These are phyloP conservation scores for Aphanomyces cochlioides DNA, from an alignment of 352 stramenopile species.

Conservation along the genomic window DNA sequence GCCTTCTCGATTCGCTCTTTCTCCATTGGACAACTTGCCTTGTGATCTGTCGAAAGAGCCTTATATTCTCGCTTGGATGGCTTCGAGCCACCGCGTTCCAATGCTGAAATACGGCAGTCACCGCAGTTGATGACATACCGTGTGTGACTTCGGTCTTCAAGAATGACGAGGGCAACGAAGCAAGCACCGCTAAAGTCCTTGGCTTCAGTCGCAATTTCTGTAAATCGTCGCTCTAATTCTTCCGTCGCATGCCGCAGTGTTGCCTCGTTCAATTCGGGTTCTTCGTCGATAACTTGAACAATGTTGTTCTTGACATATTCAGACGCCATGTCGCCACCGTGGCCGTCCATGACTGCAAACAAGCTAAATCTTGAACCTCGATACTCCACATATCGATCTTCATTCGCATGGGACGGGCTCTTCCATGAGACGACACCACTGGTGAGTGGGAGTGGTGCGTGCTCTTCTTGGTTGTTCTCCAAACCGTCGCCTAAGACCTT, in stretches of 20 bases:
- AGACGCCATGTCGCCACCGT: conserved; percentile 55
- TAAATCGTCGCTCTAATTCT: conserved; percentile 47
- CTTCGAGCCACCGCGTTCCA: not conserved
- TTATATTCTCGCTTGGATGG: conserved; percentile 16
- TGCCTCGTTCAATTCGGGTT: conserved; percentile 7
- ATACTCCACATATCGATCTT: conserved; percentile 59
- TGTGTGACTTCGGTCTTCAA: conserved; percentile 42
- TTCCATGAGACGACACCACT: conserved; percentile 24
- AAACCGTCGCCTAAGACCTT: not conserved
- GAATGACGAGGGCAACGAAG: conserved; percentile 54
- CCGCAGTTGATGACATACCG: conserved; percentile 69
- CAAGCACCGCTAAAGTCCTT: conserved; percentile 65
- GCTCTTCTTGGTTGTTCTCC: not conserved
- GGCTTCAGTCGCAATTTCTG: conserved; percentile 36
- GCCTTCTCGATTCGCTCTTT: conserved; percentile 52
- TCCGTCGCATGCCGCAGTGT: conserved; percentile 37
- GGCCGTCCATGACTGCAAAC: conserved; percentile 70
- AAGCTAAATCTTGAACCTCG: conserved; percentile 55
- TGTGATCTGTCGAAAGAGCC: conserved; percentile 68
- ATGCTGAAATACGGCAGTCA: conserved; percentile 49
- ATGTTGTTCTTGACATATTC: conserved; percentile 56
- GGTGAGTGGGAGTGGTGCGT: not conserved
- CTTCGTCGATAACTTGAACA: conserved; percentile 44
- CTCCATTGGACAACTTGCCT: conserved; percentile 54
- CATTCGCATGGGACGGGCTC: conserved; percentile 45